These are phyloP conservation scores for Phytopythium aichiense DNA, from an alignment of 352 stramenopile genomes.

Conservation along the genomic window DNA sequence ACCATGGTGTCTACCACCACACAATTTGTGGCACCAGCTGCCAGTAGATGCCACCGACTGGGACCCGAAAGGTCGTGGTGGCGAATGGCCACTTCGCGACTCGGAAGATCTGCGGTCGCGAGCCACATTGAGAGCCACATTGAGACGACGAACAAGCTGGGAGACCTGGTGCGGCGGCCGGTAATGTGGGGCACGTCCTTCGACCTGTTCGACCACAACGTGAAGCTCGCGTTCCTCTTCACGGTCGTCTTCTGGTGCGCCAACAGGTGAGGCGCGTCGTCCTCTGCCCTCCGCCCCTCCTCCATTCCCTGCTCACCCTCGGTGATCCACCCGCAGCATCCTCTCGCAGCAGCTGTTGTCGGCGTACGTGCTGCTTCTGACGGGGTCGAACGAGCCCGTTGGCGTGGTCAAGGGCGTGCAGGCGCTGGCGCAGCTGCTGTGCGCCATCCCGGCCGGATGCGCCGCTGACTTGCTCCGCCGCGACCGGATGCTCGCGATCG, in stretches of 20 bases:
- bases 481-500: slow-evolving; percentile 40
- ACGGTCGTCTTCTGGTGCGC: slow-evolving; percentile 58
- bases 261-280: slow-evolving; percentile 29
- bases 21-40: too few relatives aligned
- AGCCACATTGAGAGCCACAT: not conserved
- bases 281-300: not conserved
- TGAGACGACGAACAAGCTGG: too few relatives aligned
- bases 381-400: slow-evolving; percentile 41
- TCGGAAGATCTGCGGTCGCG: not conserved
- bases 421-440: slow-evolving; percentile 49
- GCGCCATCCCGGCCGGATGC: slow-evolving; percentile 48
- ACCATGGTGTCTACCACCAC: too few relatives aligned
- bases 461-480: slow-evolving; percentile 48
- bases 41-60: not conserved
- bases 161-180: too few relatives aligned
- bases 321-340: slow-evolving; percentile 24
- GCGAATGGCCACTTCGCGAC: not conserved
- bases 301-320: slow-evolving; percentile 4
- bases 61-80: not conserved
- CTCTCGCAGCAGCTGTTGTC: slow-evolving; percentile 52
- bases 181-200: slow-evolving; percentile 13
- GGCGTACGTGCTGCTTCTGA: slow-evolving; percentile 59
- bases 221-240: slow-evolving; percentile 71
- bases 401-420: slow-evolving; percentile 42
- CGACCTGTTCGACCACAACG: slow-evolving; percentile 52